Evolutionary conservation across 1,284 basidiomycete species (phyloP).

Genomic region (Entoloma clypeatum): DNA sequence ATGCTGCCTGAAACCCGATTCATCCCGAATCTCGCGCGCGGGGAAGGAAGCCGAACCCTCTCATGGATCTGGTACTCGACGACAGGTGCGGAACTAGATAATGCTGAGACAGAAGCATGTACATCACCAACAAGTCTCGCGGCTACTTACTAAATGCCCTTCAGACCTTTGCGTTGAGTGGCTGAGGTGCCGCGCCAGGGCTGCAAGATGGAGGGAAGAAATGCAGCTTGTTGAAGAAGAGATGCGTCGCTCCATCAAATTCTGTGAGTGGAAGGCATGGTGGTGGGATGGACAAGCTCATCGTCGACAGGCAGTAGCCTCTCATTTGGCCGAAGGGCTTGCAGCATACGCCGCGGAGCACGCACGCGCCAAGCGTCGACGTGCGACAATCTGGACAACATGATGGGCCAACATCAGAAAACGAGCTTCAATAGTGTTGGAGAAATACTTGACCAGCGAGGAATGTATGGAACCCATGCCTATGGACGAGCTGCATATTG

Average conservation of each 20-base stretch:
- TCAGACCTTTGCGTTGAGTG: constrained; percentile 1
- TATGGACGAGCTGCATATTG: no score
- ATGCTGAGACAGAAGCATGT: neutral
- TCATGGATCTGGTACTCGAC: constrained; percentile 2
- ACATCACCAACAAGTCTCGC: neutral
- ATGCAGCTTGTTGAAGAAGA: neutral
- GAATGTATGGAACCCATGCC: no score
- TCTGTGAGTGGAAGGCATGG: neutral
- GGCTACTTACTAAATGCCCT: neutral
- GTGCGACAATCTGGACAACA: neutral
- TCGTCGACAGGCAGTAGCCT: neutral
- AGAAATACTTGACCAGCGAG: neutral
- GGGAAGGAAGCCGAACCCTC: neutral
- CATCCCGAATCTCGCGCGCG: neutral
- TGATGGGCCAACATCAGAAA: neutral
- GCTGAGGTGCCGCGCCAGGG: neutral
- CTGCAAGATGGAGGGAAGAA: neutral
- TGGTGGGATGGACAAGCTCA: neutral
- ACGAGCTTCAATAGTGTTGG: neutral
- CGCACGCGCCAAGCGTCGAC: neutral
- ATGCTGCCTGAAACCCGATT: neutral
- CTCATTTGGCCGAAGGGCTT: neutral
- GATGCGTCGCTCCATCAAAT: neutral
- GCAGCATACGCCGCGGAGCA: neutral
- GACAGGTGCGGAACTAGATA: neutral